Evolutionary conservation across 495 filamentous ascomycete species (phyloP).

Genomic region (Cetradonia linearis): DNA sequence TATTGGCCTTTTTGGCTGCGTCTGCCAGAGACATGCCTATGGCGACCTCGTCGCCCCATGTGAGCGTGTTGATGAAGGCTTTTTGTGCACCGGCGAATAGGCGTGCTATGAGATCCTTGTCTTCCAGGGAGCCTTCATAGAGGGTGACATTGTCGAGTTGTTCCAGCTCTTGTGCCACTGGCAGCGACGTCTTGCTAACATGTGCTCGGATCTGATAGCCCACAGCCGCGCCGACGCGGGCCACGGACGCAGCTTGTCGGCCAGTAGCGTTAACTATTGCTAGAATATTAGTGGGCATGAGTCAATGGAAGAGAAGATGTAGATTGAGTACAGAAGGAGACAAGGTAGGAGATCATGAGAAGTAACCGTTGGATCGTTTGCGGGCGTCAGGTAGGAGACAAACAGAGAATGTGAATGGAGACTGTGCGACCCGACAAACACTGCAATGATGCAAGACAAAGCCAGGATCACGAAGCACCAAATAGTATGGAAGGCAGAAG

Average conservation of each 20-base stretch:
- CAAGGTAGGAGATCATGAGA: neutral
- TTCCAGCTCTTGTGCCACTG: slow-evolving; percentile 69
- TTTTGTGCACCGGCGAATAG: slow-evolving; percentile 76
- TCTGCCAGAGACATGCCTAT: slow-evolving; percentile 82
- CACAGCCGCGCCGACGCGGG: slow-evolving; percentile 82
- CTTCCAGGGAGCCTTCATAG: slow-evolving; percentile 70
- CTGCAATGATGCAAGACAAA: slow-evolving; percentile 1
- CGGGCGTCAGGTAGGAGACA: neutral
- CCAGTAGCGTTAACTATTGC: slow-evolving; percentile 89
- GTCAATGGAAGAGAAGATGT: neutral
- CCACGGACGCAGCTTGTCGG: slow-evolving; percentile 85
- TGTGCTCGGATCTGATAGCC: slow-evolving; percentile 87
- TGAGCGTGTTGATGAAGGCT: slow-evolving; percentile 98
- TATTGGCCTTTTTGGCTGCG: slow-evolving; percentile 72
- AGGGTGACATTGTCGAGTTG: slow-evolving; percentile 75
- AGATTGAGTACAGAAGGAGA: neutral
- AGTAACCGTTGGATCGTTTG: neutral
- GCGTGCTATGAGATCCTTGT: slow-evolving; percentile 55
- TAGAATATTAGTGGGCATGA: slow-evolving; percentile 59
- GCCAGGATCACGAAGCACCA: neutral
- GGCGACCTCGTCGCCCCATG: slow-evolving; percentile 85
- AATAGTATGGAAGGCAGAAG: neutral
- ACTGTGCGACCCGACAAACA: neutral
- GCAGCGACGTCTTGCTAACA: slow-evolving; percentile 65
- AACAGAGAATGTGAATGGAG: neutral